These are phyloP conservation scores for Pisolithus sp. DNA, from an alignment of 768 basidiomycete species.

Conservation along the genomic window DNA sequence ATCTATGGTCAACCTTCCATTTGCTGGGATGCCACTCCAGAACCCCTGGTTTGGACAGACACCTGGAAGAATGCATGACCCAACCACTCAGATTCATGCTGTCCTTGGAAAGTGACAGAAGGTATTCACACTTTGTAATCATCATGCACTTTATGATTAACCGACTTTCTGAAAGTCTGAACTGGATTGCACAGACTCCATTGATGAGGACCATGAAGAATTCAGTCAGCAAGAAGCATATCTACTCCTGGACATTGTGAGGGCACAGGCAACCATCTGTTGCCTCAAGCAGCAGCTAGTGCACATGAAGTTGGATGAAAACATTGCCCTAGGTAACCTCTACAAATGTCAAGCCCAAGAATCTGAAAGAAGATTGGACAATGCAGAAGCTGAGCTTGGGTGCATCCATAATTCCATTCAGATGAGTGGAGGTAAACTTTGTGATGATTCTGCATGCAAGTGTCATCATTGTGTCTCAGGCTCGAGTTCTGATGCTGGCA, in stretches of 20 bases:
- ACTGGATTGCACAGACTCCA: slow-evolving; percentile 11
- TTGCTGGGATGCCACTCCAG: too few relatives aligned
- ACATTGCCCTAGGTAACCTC: not conserved
- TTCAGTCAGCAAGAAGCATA: not conserved
- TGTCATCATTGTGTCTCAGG: not conserved
- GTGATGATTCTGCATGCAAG: not conserved
- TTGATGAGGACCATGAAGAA: slow-evolving; percentile 8
- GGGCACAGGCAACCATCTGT: not conserved
- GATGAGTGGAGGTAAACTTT: not conserved
- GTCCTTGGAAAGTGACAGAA: too few relatives aligned
- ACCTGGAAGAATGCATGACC: too few relatives aligned
- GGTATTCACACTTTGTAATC: too few relatives aligned
- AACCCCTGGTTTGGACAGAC: too few relatives aligned
- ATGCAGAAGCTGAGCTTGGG: not conserved
- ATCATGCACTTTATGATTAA: too few relatives aligned
- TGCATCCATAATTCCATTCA: not conserved
- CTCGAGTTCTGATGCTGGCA: not conserved
- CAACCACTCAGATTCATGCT: too few relatives aligned
- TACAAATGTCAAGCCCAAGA: not conserved
- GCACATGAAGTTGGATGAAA: not conserved
- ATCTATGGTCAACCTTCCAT: too few relatives aligned
- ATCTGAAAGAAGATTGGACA: not conserved
- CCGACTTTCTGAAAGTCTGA: too few relatives aligned
- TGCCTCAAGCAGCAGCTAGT: not conserved
- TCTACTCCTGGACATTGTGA: not conserved